A percentile compares a stretch with the other conserved stretches of the same genome.
These are phyloP conservation scores for Sanghuangporus baumii DNA, from an alignment of 1,284 basidiomycete genomes.

Conservation along the genomic window DNA sequence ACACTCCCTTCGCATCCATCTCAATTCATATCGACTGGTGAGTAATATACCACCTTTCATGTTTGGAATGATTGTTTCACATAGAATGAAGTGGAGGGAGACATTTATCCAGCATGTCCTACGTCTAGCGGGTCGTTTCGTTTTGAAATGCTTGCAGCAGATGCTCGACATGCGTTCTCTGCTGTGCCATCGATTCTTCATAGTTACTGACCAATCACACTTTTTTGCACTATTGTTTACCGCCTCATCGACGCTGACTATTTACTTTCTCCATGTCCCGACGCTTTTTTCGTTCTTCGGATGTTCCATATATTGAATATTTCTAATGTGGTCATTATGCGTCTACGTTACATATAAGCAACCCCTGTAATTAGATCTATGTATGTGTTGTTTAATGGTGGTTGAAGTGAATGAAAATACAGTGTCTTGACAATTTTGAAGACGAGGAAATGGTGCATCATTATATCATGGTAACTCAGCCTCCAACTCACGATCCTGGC, in stretches of 20 bases:
- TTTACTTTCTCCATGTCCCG: no score
- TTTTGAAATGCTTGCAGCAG: constrained; percentile 29
- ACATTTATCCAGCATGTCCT: constrained; percentile 26
- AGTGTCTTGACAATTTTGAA: background rate
- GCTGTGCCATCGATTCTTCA: constrained; percentile 25
- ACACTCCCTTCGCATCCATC: background rate
- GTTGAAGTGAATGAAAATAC: no score
- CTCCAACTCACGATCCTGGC: background rate
- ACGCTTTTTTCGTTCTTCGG: no score
- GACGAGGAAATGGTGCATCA: background rate
- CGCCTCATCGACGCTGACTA: background rate
- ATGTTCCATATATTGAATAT: no score
- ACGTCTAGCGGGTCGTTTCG: constrained; percentile 25
- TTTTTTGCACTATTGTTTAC: background rate
- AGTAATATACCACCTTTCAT: background rate
- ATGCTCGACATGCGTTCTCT: constrained; percentile 24
- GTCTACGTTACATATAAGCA: no score
- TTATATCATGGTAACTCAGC: background rate
- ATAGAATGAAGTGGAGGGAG: constrained; percentile 24
- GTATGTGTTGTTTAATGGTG: no score
- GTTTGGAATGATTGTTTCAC: constrained; percentile 13
- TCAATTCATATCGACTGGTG: background rate
- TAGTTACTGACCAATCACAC: constrained; percentile 29
- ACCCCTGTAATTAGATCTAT: no score
- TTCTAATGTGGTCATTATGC: no score